Evolutionary conservation across 805 yeast genomes (phyloP).

Genomic region (Spathaspora passalidarum): DNA sequence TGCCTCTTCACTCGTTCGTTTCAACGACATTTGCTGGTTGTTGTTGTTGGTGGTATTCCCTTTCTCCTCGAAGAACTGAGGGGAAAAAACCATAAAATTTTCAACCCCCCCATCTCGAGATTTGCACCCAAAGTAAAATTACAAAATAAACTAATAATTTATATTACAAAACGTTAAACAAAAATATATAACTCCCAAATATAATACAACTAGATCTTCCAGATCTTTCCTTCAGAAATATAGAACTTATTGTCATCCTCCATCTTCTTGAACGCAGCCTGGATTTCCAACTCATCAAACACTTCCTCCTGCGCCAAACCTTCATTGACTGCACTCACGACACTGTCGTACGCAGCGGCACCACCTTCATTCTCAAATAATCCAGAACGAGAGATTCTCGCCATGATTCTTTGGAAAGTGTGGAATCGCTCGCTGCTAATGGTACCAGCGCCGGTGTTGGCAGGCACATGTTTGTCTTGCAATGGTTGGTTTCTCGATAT

Average conservation of each 20-base stretch:
- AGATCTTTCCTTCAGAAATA: slow-evolving; percentile 38
- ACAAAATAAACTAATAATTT: no score
- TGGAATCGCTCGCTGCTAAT: slow-evolving; percentile 33
- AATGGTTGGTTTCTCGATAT: slow-evolving; percentile 26
- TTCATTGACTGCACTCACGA: slow-evolving; percentile 30
- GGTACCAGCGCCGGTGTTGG: slow-evolving; percentile 17
- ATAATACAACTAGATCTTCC: slow-evolving; percentile 24
- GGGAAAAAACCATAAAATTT: background rate
- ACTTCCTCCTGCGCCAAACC: slow-evolving; percentile 38
- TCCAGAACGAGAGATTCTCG: slow-evolving; percentile 28
- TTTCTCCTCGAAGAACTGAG: no score
- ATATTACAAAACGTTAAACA: background rate
- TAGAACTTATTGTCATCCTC: slow-evolving; percentile 34
- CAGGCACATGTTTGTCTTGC: slow-evolving; percentile 16
- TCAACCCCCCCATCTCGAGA: background rate
- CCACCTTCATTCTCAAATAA: slow-evolving; percentile 30
- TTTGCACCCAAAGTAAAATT: slow-evolving; percentile 1
- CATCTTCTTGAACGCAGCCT: slow-evolving; percentile 30
- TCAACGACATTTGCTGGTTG: background rate
- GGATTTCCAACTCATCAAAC: slow-evolving; percentile 28
- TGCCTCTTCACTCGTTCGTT: background rate
- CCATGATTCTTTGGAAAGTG: slow-evolving; percentile 28
- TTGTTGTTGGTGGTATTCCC: background rate
- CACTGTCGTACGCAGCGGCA: slow-evolving; percentile 30
- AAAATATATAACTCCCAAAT: background rate